A percentile compares a stretch with the other conserved stretches of the same genome.
Conservation (phyloP, 768 basidiomycete genomes). For the Porphyrellus cyaneotinctus region DNA sequence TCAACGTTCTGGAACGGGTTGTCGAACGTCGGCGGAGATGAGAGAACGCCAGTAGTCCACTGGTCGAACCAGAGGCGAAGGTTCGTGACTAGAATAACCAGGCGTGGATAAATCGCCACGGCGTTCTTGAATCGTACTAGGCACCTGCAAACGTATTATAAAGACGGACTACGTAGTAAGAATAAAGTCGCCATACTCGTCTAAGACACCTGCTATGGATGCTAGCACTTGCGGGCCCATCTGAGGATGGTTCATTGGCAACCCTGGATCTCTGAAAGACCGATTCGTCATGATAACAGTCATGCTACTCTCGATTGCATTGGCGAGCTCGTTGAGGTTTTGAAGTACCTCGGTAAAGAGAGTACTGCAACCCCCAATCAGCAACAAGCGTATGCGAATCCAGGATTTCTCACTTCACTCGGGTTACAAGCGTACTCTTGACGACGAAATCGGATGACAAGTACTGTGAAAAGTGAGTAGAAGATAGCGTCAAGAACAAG, state of each 20-base stretch:
- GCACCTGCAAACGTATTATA: constrained; percentile 35
- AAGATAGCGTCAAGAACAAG: neutral
- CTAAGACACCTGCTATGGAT: constrained; percentile 44
- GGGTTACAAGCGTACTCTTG: constrained; percentile 49
- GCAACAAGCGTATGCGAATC: neutral
- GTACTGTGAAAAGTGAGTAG: constrained; percentile 37
- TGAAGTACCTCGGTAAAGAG: constrained; percentile 45
- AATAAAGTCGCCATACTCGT: constrained; percentile 40
- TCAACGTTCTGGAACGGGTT: constrained; percentile 37
- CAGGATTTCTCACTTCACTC: constrained; percentile 43
- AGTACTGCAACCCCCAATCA: constrained; percentile 29
- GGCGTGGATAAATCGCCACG: constrained; percentile 41
- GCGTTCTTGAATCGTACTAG: constrained; percentile 58
- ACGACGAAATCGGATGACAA: constrained; percentile 55
- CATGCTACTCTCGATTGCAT: constrained; percentile 41
- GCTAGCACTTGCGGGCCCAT: constrained; percentile 42
- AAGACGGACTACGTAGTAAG: constrained; percentile 15
- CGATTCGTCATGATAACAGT: constrained; percentile 23
- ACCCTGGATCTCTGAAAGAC: constrained; percentile 33
- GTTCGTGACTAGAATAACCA: constrained; percentile 39
- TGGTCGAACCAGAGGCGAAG: constrained; percentile 43
- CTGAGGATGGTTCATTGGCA: constrained; percentile 10
- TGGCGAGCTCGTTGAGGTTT: constrained; percentile 41
- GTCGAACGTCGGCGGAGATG: constrained; percentile 40
- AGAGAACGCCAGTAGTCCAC: constrained; percentile 44